Conservation (phyloP, 306 rosid genomes). For the Dalbergia cultrata region DNA sequence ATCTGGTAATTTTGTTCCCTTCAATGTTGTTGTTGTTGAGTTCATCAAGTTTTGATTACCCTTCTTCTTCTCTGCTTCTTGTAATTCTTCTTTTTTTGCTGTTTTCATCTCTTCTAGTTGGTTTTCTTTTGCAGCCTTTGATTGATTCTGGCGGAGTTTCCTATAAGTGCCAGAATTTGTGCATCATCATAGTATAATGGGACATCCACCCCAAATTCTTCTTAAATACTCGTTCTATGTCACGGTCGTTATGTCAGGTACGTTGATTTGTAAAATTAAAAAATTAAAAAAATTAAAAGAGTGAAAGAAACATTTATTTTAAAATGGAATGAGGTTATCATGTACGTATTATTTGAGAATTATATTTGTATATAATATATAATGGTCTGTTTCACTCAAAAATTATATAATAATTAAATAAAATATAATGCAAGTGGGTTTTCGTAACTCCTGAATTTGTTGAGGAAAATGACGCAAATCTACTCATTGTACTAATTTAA, state of each 20-base stretch:
- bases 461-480: constrained; percentile 38
- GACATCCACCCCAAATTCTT: neutral
- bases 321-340: neutral
- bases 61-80: constrained; percentile 20
- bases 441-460: constrained; percentile 10
- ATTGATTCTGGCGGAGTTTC: constrained; percentile 34
- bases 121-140: constrained; percentile 12
- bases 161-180: neutral
- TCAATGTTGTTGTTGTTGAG: constrained; percentile 27
- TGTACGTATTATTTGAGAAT: too few species aligned
- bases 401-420: neutral
- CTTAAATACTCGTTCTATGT: neutral
- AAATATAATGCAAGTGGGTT: constrained; percentile 23
- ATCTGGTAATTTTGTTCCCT: constrained; percentile 43
- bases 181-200: constrained; percentile 13
- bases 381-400: neutral
- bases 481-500: neutral
- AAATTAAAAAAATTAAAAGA: too few species aligned
- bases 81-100: constrained; percentile 8
- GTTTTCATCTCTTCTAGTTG: constrained; percentile 9
- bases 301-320: too few species aligned
- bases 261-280: too few species aligned
- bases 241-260: too few species aligned
- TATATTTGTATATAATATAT: neutral
- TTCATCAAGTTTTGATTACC: neutral